Evolutionary conservation across 495 filamentous ascomycete species (phyloP), one percentile per base, ranked within the genome.

Genomic region (Parmelia sp.): DNA sequence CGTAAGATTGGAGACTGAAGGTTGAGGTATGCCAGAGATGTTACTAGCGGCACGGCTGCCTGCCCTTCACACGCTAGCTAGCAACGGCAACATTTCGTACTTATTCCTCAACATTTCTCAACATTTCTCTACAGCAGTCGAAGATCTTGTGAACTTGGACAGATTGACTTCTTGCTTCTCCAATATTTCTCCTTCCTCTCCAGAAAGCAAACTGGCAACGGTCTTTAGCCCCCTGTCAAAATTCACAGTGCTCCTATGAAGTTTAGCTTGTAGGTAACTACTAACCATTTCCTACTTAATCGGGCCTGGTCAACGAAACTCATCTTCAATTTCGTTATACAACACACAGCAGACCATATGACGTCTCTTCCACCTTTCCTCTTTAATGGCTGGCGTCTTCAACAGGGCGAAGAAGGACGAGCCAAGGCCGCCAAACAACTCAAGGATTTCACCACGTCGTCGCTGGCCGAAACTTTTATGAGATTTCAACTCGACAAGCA

Each of bases 401-500:
- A 60, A 15, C 58, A 60, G 17, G 21, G 31, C 23, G 64, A 66
- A 31, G 58, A 57, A 27, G 19, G 33, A 39, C 53, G 23, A 40
- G 45, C 27, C 39, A 21, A 29, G 15, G 35, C n/a, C 23, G 59
- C n/a, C 12, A 4, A 21, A 33, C 53, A 70, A 44, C 25, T 67
- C 29, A 31, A 58, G 10, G 57, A 39, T 39, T 69, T 55, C 57
- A 62, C 58, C 21, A 58, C 58, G 4, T 68, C 70, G 39, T 66
- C 65, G 35, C 57, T 71, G 27, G 60, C 58, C 17, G 58, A 69
- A 47, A 35, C 61, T 3, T 66, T 65, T n/a, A 21, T 71, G 7
- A 58, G 58, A 15, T 57, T 29, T 29, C 67, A 70, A 21, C 64
- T 72, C 17, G 58, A 66, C 21, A 65, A 53, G 44, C 62, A 65